These are phyloP conservation scores for Ambispora gerdemannii DNA, from an alignment of 192 early-diverging fungal genomes.

Conservation along the genomic window DNA sequence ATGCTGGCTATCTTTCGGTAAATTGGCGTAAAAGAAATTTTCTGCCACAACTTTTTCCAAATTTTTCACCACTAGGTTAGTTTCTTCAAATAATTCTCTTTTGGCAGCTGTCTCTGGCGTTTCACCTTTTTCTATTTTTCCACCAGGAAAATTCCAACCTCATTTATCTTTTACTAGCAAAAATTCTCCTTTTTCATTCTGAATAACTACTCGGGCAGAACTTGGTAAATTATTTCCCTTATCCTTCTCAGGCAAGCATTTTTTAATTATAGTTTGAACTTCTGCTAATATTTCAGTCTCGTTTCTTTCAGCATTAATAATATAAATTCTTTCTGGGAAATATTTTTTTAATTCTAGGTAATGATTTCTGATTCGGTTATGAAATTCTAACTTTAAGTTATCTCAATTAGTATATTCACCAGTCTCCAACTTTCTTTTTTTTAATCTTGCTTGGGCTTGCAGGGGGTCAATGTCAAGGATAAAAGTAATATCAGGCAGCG, in stretches of 20 bases:
- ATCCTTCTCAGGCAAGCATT: background rate
- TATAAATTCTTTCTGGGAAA: conserved; percentile 12
- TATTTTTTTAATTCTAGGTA: conserved; percentile 18
- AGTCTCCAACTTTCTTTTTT: conserved; percentile 6
- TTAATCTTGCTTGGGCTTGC: conserved; percentile 12
- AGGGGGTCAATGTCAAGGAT: conserved; percentile 1
- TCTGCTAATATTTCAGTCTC: background rate
- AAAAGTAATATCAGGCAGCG: conserved; percentile 18
- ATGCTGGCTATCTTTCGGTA: background rate
- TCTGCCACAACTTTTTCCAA: background rate
- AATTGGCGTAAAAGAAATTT: conserved; percentile 23
- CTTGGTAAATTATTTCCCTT: background rate
- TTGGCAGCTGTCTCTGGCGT: background rate
- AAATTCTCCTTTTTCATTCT: conserved; percentile 25
- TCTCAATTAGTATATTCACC: conserved; percentile 25
- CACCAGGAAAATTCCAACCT: conserved; percentile 17
- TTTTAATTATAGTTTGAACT: background rate
- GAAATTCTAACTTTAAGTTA: conserved; percentile 20
- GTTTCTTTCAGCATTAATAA: background rate
- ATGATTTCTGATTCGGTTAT: background rate
- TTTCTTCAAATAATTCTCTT: conserved; percentile 24
- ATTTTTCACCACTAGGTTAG: conserved; percentile 17
- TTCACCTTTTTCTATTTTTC: conserved; percentile 10
- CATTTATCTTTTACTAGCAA: conserved; percentile 24
- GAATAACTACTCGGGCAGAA: background rate